phyloP scores from a whole-genome alignment of 2,329 filamentous ascomycete genomes.

The Microdochium bolleyi region DNA sequence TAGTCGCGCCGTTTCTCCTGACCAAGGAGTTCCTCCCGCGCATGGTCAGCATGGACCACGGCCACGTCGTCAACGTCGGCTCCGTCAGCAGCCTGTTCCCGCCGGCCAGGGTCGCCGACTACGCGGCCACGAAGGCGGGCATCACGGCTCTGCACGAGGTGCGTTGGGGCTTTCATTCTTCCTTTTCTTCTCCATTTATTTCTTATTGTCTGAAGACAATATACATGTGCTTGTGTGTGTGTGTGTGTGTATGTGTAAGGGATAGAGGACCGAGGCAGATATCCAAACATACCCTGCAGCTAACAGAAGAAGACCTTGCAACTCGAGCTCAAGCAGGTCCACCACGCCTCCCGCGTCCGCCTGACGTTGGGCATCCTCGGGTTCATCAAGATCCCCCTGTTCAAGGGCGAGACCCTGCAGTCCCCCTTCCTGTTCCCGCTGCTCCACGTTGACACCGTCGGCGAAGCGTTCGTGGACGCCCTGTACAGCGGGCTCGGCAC shows the following conservation, averaged over 20 bases:
- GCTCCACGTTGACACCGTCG: conserved; percentile 22
- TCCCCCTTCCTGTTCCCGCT: conserved; percentile 20
- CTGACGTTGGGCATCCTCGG: conserved; percentile 19
- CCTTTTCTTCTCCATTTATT: too few species aligned
- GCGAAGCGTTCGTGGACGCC: conserved; percentile 16
- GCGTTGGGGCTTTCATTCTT: not conserved
- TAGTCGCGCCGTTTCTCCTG: conserved; percentile 46
- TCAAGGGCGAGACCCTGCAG: conserved; percentile 15
- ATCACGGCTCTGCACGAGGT: conserved; percentile 48
- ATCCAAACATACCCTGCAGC: not conserved
- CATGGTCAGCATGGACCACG: conserved; percentile 45
- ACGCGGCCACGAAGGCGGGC: conserved; percentile 44
- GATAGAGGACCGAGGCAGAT: not conserved
- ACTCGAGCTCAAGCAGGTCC: conserved; percentile 17
- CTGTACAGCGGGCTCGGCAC: conserved; percentile 21
- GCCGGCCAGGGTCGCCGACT: conserved; percentile 46
- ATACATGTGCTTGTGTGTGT: not conserved
- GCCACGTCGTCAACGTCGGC: conserved; percentile 51
- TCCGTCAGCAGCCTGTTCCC: conserved; percentile 41
- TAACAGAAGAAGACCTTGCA: conserved; percentile 9
- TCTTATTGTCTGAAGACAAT: not conserved
- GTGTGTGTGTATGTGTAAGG: not conserved
- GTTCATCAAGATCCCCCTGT: conserved; percentile 22
- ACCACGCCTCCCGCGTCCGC: conserved; percentile 18
- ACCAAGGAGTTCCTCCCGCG: conserved; percentile 45